phyloP scores from a whole-genome alignment of 2,329 filamentous ascomycete genomes.

The Ophiostoma perfectum region DNA sequence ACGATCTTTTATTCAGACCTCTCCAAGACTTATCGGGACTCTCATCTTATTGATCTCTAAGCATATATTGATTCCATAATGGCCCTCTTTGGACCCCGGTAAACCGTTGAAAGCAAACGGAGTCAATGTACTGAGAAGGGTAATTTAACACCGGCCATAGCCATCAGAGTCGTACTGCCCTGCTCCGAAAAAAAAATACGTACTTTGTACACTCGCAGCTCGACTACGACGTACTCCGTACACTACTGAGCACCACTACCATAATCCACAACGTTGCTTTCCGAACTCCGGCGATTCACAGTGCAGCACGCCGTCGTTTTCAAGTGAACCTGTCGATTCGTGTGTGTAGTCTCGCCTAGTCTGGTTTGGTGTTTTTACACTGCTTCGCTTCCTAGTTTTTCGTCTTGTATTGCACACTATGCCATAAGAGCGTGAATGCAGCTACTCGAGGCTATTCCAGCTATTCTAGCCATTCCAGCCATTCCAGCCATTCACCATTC shows the following conservation, averaged over 20 bases:
- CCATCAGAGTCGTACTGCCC: too few relatives aligned
- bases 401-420: background rate
- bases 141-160: too few relatives aligned
- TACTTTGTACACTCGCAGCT: background rate
- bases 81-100: too few relatives aligned
- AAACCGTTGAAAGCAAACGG: too few relatives aligned
- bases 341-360: background rate
- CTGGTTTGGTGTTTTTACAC: background rate
- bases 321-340: background rate
- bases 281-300: slow-evolving; percentile 10
- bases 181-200: too few relatives aligned
- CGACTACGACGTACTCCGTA: background rate
- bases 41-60: background rate
- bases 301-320: background rate
- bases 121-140: too few relatives aligned
- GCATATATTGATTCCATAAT: too few relatives aligned
- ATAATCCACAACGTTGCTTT: slow-evolving; percentile 4
- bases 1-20: too few relatives aligned
- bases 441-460: background rate
- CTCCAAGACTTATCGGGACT: too few relatives aligned
- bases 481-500: background rate
- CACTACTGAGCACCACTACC: background rate
- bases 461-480: background rate
- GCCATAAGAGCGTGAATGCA: background rate
- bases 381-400: too few relatives aligned